Conservation (phyloP, 1,284 basidiomycete species). For the Fomitiporia mediterranea region DNA sequence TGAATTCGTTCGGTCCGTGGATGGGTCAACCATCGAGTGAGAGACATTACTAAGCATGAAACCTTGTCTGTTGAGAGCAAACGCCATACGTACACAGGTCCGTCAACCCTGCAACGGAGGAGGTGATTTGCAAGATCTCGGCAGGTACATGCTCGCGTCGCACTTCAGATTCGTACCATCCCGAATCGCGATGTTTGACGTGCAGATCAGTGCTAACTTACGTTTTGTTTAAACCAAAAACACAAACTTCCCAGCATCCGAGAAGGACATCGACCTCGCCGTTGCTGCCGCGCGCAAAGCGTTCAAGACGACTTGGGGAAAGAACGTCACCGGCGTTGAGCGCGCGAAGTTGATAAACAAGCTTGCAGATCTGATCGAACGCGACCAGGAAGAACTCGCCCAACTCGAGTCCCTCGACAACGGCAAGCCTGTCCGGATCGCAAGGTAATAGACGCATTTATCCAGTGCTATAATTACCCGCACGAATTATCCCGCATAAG, state of each 20-base stretch:
- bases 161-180: background rate
- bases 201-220: background rate
- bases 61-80: background rate
- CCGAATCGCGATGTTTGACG: background rate
- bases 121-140: conserved; percentile 60
- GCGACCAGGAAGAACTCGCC: conserved; percentile 70
- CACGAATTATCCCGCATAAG: background rate
- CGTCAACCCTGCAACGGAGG: conserved; percentile 73
- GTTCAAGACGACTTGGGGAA: conserved; percentile 87
- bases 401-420: conserved; percentile 81
- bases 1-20: conserved; percentile 69
- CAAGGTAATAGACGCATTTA: conserved; percentile 41
- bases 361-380: conserved; percentile 90
- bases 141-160: conserved; percentile 44
- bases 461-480: background rate
- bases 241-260: conserved; percentile 53
- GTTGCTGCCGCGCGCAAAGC: conserved; percentile 82
- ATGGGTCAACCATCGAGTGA: conserved; percentile 46
- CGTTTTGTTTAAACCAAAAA: too few species aligned
- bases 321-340: conserved; percentile 78
- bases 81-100: conserved; percentile 35
- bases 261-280: conserved; percentile 77
- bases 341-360: conserved; percentile 77
- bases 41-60: conserved; percentile 30
- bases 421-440: conserved; percentile 79